phyloP scores from a whole-genome alignment of 2,329 filamentous ascomycete species.

The Xylaria sp. region DNA sequence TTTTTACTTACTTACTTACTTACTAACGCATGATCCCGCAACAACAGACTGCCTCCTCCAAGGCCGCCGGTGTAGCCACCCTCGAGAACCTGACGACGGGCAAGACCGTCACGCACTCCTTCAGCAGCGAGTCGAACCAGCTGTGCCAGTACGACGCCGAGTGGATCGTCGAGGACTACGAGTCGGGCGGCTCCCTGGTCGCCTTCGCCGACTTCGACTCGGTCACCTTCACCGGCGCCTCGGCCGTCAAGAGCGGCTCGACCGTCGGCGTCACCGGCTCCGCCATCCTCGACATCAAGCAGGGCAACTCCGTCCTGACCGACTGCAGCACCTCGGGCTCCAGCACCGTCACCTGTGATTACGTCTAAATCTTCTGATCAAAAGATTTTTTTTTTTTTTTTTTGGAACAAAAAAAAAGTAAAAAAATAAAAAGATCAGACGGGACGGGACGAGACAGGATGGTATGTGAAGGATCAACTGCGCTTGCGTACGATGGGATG shows the following conservation, averaged over 20 bases:
- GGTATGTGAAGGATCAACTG: not conserved
- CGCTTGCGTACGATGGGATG: not conserved
- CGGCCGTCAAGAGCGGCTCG: conserved; percentile 53
- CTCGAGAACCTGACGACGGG: conserved; percentile 62
- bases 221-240: conserved; percentile 57
- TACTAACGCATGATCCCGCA: not conserved
- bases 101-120: conserved; percentile 62
- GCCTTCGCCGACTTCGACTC: conserved; percentile 59
- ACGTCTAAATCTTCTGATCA: conserved; percentile 33
- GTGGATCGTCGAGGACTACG: conserved; percentile 71
- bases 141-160: conserved; percentile 69
- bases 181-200: conserved; percentile 54
- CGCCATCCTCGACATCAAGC: conserved; percentile 60
- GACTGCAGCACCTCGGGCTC: conserved; percentile 45
- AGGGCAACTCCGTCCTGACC: conserved; percentile 54
- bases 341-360: conserved; percentile 46
- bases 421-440: not conserved
- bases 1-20: not conserved
- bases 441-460: not conserved
- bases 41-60: conserved; percentile 35
- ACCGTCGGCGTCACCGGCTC: conserved; percentile 54
- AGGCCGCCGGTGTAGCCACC: conserved; percentile 36
- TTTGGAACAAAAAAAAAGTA: not conserved
- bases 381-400: too few species aligned
- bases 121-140: conserved; percentile 56